Base-by-base conservation (phyloP, 345 rosid genomes). In the Kandelia obovata region DNA sequence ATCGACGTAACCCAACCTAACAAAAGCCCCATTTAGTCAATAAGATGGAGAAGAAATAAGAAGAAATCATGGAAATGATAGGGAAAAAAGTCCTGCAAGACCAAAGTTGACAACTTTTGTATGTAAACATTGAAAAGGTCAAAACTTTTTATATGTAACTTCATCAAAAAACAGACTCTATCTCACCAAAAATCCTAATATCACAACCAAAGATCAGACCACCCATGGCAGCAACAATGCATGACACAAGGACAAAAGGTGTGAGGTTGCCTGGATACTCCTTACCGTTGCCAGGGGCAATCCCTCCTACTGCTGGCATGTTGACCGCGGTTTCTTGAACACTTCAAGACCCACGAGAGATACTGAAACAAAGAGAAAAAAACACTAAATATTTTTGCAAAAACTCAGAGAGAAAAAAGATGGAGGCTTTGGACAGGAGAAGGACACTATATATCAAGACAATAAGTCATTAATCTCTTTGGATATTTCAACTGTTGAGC, bases 131-230 rank as follows among this genome's bases (percentile, higher is more conserved):
- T 1, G 3, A 39, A 39, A 39, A 39, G 16, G 11, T 39, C 47
- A 39, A 39, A 39, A 39, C 21, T 4, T 10, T 39, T 39, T 9
- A 10, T 2, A 16, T 9, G 21, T 21, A 21, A 21, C 21, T 21
- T 21, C 21, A 21, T 30, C 6, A 11, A 46, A 39, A 28, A 17
- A 62, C 0, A 25, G 16, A 43, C 17, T 32, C 1, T 1, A n/a
- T 23, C 59, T 80, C 73, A 90, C 98, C 98, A 8, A 97, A 93
- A 69, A 93, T 94, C 17, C 96, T 97, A 30, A 91, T 89, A 76
- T 93, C 98, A 64, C 90, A 93, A 20, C 98, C 98, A 53, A 94
- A 94, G 79, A 94, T 94, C 76, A 94, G 83, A 72, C 98, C 98
- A 2, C 98, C 98, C 98, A 91, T 94, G 84, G 90, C 94, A n/a